Percentiles rank a stretch among this genome's conserved stretches.
Conservation (phyloP, 768 basidiomycete genomes). For the Termitomyces sp. region DNA sequence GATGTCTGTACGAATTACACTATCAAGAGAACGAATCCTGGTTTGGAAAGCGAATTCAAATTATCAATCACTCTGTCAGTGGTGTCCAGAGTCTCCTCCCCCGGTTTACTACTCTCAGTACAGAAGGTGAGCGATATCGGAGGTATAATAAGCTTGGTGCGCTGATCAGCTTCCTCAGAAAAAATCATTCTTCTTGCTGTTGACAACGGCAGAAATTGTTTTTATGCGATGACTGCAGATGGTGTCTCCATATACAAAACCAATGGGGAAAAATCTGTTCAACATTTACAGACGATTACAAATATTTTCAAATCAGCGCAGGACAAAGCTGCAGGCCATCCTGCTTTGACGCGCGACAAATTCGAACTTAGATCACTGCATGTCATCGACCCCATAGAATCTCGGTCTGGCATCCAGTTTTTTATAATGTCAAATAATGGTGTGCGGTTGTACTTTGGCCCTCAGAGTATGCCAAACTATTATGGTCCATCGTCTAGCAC, state of each 20-base stretch:
- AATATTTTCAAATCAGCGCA: slow-evolving; percentile 72
- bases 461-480: slow-evolving; percentile 45
- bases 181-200: slow-evolving; percentile 64
- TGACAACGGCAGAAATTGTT: slow-evolving; percentile 62
- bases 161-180: slow-evolving; percentile 38
- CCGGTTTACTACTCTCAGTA: slow-evolving; percentile 54
- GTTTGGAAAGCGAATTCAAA: slow-evolving; percentile 82
- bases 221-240: slow-evolving; percentile 73
- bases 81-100: slow-evolving; percentile 77
- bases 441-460: slow-evolving; percentile 78
- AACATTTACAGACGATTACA: slow-evolving; percentile 69
- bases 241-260: slow-evolving; percentile 66
- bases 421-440: slow-evolving; percentile 81
- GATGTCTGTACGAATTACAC: slow-evolving; percentile 85
- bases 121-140: slow-evolving; percentile 51
- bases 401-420: slow-evolving; percentile 66
- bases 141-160: background rate
- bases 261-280: slow-evolving; percentile 57
- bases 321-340: slow-evolving; percentile 76
- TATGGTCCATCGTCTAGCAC: slow-evolving; percentile 30
- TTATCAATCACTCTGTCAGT: slow-evolving; percentile 84
- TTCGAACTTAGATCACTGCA: slow-evolving; percentile 73
- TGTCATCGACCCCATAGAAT: slow-evolving; percentile 60
- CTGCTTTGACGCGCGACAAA: slow-evolving; percentile 60
- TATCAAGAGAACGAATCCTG: slow-evolving; percentile 89